These are phyloP conservation scores for Naganishia vishniacii DNA, from an alignment of 768 basidiomycete genomes.

Conservation along the genomic window DNA sequence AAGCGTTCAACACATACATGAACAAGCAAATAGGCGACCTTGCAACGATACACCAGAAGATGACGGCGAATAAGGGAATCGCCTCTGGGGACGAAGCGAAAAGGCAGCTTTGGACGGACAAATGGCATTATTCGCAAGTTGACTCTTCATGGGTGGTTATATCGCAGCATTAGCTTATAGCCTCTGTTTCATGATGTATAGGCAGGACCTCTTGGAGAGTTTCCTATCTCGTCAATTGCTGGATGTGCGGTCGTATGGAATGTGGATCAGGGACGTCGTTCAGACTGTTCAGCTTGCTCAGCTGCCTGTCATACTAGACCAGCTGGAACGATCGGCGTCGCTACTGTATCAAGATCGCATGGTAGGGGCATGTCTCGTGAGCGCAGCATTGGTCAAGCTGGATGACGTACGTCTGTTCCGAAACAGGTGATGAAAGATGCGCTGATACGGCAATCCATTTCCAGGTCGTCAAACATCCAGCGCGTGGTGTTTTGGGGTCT, in stretches of 20 bases:
- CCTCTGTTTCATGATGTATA: not conserved
- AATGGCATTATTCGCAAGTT: slow-evolving; percentile 24
- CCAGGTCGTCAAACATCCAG: not conserved
- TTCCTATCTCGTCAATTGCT: not conserved
- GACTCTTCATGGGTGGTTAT: not conserved
- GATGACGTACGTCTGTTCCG: not conserved
- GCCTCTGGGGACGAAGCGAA: not conserved
- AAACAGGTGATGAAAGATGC: not conserved
- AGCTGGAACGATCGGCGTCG: slow-evolving; percentile 11
- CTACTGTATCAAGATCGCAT: not conserved
- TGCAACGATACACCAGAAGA: slow-evolving; percentile 51
- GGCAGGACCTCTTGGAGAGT: not conserved
- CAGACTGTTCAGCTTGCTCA: not conserved
- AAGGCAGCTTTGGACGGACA: slow-evolving; percentile 1
- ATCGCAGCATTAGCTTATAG: not conserved
- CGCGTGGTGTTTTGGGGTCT: not conserved
- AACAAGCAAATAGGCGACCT: slow-evolving; percentile 78
- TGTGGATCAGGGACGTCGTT: not conserved
- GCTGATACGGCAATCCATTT: not conserved
- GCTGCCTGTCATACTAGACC: not conserved
- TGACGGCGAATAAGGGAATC: not conserved
- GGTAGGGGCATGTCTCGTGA: not conserved
- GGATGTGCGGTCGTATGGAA: slow-evolving; percentile 3
- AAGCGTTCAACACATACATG: slow-evolving; percentile 69
- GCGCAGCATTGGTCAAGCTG: not conserved